Base-by-base conservation (phyloP, 1,139 yeast species). In the Lodderomyces parapsilosis region DNA sequence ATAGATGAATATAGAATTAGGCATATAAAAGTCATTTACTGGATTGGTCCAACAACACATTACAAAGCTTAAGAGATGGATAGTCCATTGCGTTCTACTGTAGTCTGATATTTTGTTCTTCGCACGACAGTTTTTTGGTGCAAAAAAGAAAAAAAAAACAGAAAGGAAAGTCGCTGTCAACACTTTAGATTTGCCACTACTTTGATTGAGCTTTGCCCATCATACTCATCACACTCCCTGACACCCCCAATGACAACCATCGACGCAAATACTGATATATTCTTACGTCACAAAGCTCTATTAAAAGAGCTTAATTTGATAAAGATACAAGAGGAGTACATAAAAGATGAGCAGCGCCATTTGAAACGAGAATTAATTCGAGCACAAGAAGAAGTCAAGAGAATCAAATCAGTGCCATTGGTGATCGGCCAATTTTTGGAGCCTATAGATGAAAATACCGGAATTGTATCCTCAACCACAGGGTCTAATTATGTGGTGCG, bases 371-470 rank as follows among this genome's bases (percentile, higher is more conserved):
- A 94, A 68, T 77, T 94, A 45, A 83, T 91, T 37, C 82, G 98
- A 55, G 99, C 99, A 1, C 99, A 94, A 64, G 99, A 94, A 65
- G 99, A 94, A 66, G 99, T 93, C 40, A 93, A 93, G 65, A 81
- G 97, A 56, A 94, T 94, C 62, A 96, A 93, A 60, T 87, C 96
- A 2, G 99, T 94, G 41, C 99, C 99, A 14, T 75, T 94, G 51
- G 99, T 94, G 25, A 94, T 94, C 66, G 99, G 99, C 18, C 99
- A 94, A 68, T 94, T 94, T 57, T 74, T 94, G 55, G 99, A 94
- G 64, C 97, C 99, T 46, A 91, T 94, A 55, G 99, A 94, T 66
- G 95, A 91, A 63, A 85, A 86, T 55, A 88, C 96, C 7, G 99
- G 97, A 51, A 94, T 94, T 57, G 98, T 94, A 11, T 88, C 96